Evolutionary conservation across 2,329 filamentous ascomycete genomes (phyloP).

Genomic region (Balansia obtecta): DNA sequence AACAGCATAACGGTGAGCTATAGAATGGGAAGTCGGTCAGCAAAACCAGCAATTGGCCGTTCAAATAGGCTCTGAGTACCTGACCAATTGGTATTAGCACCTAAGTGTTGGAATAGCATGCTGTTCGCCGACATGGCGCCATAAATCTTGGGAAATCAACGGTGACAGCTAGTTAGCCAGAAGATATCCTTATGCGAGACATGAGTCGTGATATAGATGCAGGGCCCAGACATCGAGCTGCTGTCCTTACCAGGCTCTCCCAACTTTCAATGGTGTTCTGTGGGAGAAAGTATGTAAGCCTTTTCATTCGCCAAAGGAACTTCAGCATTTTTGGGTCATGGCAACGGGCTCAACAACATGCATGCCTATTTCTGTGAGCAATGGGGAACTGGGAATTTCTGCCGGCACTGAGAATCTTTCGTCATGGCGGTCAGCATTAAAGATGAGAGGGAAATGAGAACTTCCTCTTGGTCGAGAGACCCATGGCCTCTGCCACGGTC

Average conservation of each 20-base stretch:
- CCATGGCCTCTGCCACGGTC: too few species aligned
- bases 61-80: too few species aligned
- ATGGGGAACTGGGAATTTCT: not conserved
- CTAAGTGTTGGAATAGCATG: constrained; percentile 23
- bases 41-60: too few species aligned
- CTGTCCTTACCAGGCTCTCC: not conserved
- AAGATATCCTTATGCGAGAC: constrained; percentile 19
- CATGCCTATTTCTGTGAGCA: not conserved
- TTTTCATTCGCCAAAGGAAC: not conserved
- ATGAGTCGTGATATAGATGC: not conserved
- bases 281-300: not conserved
- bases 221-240: not conserved
- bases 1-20: constrained; percentile 14
- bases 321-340: not conserved
- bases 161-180: constrained; percentile 22
- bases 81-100: too few species aligned
- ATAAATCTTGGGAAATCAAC: constrained; percentile 23
- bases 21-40: too few species aligned
- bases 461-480: too few species aligned
- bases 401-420: too few species aligned
- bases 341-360: constrained; percentile 9
- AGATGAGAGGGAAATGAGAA: too few species aligned
- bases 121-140: constrained; percentile 18
- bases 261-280: not conserved
- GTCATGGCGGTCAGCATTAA: too few species aligned